These are phyloP conservation scores for Annulohypoxylon maeteangense DNA, from an alignment of 495 filamentous ascomycete species.

Conservation along the genomic window DNA sequence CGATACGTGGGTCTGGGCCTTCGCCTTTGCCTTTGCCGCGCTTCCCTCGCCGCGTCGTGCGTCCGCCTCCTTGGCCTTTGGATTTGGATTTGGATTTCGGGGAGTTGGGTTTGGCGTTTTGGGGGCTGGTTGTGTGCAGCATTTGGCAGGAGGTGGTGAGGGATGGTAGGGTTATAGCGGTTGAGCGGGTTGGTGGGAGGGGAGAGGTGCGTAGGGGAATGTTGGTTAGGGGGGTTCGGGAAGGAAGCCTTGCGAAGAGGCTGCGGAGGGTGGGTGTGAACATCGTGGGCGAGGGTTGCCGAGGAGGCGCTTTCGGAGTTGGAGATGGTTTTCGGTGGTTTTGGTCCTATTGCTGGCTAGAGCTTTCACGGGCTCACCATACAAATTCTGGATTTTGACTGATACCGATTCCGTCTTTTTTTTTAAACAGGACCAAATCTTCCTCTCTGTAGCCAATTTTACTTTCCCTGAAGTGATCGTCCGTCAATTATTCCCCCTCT, in stretches of 20 bases:
- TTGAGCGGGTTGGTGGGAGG: neutral
- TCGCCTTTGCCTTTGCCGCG: constrained; percentile 27
- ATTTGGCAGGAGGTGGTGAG: constrained; percentile 16
- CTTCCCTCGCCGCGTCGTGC: constrained; percentile 10
- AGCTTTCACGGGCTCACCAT: too few species aligned
- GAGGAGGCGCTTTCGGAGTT: neutral
- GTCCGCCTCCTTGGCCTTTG: neutral
- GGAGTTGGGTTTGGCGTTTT: constrained; percentile 1
- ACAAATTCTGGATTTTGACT: neutral
- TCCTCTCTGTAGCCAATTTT: too few species aligned
- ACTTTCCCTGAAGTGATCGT: neutral
- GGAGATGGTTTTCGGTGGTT: neutral
- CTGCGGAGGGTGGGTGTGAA: constrained; percentile 34
- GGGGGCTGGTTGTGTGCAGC: constrained; percentile 35
- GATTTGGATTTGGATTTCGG: neutral
- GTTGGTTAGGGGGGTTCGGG: neutral
- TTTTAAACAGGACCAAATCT: neutral
- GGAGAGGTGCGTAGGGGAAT: neutral
- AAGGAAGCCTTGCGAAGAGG: constrained; percentile 40
- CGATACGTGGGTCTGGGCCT: constrained; percentile 38
- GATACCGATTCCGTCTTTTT: neutral
- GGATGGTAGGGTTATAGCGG: neutral
- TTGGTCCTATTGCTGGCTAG: neutral
- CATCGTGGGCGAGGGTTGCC: constrained; percentile 24
- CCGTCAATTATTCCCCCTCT: neutral